A percentile compares a stretch with the other conserved stretches of the same genome.
These are phyloP conservation scores for Cavenderia fasciculata DNA, from an alignment of 78 protist species.

Conservation along the genomic window DNA sequence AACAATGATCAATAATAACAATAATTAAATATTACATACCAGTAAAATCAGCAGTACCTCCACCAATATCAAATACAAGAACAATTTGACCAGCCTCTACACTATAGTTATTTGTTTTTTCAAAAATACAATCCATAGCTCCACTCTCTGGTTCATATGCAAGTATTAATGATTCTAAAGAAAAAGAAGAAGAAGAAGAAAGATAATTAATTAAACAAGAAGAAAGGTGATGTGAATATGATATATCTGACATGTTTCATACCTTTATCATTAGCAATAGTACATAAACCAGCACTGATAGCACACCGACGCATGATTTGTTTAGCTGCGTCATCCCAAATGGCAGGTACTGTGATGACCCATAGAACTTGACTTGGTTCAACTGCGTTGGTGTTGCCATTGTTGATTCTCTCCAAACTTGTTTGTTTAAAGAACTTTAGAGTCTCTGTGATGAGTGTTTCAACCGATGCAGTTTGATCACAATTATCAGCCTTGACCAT, in stretches of 20 bases:
- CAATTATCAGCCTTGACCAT: no score
- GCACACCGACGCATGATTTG: slow-evolving; percentile 15
- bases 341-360: slow-evolving; percentile 1
- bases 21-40: no score
- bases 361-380: not conserved
- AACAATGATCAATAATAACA: no score
- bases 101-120: no score
- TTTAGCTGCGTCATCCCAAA: slow-evolving; percentile 22
- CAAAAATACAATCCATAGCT: not conserved
- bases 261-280: no score
- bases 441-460: not conserved
- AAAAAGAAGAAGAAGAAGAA: no score
- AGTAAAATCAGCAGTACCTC: no score
- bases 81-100: no score
- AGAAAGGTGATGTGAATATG: not conserved
- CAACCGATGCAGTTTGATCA: not conserved
- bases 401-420: not conserved
- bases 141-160: not conserved
- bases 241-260: not conserved
- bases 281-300: not conserved
- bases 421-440: not conserved
- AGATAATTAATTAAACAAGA: no score
- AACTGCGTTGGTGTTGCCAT: not conserved
- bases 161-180: not conserved
- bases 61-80: no score